Base-by-base conservation (phyloP, 2,329 filamentous ascomycete genomes). In the Lomentospora prolificans region DNA sequence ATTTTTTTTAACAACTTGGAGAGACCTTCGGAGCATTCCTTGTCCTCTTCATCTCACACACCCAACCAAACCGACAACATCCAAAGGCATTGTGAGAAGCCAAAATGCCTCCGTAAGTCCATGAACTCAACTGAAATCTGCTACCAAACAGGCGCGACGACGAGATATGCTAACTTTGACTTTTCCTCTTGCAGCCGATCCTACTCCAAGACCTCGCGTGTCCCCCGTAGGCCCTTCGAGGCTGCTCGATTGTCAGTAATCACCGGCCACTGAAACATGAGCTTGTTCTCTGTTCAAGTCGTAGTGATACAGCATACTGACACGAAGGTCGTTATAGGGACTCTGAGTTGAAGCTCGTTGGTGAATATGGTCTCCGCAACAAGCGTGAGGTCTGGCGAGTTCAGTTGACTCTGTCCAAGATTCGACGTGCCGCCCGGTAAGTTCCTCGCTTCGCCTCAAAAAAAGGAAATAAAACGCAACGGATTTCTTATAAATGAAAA, bases 381-480 rank as follows among this genome's bases (percentile, higher is more conserved):
- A 99, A 99, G 90, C 92, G 94, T 84, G 94, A 99, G 85, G 94
- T 99, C 74, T 99, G 94, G 94, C 90, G 94, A 79, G 94, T 99
- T 79, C 87, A 90, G 85, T 87, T 99, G 78, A 96, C 92, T 72
- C 87, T 99, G 73, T 97, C 94, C 82, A 97, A 97, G 87, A 99
- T 99, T 72, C 94, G 94, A 91, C 94, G 94, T 96, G 94, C 94
- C 87, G 94, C 94, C 75, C 94, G 94, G 92, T 96, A 89, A 59
- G 70, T 48, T 22, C 52, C 12, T 33, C 1, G 59, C 58, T 30
- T 4, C 8, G 19, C 9, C 44, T 9, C 4, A 33, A 44, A 25
- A 10, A 6, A 2, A 8, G 9, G 48, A 12, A 3, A 14, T 28
- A 28, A 50, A 3, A 8, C 31, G 8, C 31, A 36, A 36, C 14